These are phyloP conservation scores for Amaranthus tricolor DNA, from an alignment of 179 eudicot genomes.

Conservation along the genomic window DNA sequence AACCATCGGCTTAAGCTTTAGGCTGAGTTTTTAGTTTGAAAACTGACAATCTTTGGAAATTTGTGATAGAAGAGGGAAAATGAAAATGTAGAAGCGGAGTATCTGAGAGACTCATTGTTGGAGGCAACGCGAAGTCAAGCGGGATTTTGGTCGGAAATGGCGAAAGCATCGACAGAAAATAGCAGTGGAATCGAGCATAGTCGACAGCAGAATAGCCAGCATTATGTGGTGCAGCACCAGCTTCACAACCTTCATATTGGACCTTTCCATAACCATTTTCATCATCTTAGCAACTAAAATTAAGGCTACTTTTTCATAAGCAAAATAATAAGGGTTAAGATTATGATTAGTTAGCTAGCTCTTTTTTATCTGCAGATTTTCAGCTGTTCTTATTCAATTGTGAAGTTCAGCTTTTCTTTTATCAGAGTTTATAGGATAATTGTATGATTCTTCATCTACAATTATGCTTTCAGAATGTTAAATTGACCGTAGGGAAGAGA, in stretches of 20 bases:
- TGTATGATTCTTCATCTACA: no score
- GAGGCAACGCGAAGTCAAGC: conserved; percentile 67
- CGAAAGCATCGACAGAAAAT: conserved; percentile 30
- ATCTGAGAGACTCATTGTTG: conserved; percentile 72
- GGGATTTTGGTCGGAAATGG: conserved; percentile 48
- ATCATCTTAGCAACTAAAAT: conserved; percentile 28
- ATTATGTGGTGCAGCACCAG: conserved; percentile 27
- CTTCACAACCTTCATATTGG: conserved; percentile 31
- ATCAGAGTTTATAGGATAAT: no score
- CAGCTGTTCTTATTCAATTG: no score
- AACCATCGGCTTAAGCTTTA: no score
- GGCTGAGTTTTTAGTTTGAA: not conserved
- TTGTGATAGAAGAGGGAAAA: conserved; percentile 55
- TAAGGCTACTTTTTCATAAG: not conserved
- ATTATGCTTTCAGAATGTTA: no score
- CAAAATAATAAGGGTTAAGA: not conserved
- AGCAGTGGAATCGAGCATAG: conserved; percentile 29
- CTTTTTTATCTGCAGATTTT: no score
- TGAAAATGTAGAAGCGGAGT: conserved; percentile 73
- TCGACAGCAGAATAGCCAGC: conserved; percentile 25
- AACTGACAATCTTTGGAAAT: not conserved
- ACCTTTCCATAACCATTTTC: conserved; percentile 35
- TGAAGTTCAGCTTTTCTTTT: no score
- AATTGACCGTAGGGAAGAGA: no score
- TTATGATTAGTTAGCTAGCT: no score